A percentile compares a stretch with the other conserved stretches of the same genome.
phyloP scores from a whole-genome alignment of 768 basidiomycete genomes.

The Suillus clintonianus region DNA sequence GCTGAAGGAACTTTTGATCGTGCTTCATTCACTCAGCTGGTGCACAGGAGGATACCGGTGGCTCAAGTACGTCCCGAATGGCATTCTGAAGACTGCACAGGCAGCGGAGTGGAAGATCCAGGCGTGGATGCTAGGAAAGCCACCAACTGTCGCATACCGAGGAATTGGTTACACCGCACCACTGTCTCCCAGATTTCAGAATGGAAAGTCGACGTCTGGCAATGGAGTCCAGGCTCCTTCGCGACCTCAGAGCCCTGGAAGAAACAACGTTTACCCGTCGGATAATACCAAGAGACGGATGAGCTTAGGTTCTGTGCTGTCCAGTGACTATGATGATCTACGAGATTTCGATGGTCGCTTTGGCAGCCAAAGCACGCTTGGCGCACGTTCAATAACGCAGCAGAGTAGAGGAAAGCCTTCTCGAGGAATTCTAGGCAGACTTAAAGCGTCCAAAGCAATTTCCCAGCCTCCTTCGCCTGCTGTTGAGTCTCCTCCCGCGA shows the following conservation, averaged over 20 bases:
- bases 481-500: slow-evolving; percentile 38
- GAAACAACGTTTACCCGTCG: slow-evolving; percentile 26
- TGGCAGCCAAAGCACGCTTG: slow-evolving; percentile 76
- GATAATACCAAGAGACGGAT: slow-evolving; percentile 55
- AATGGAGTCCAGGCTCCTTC: slow-evolving; percentile 17
- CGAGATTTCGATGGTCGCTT: slow-evolving; percentile 87
- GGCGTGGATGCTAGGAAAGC: slow-evolving; percentile 97
- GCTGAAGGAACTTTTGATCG: slow-evolving; percentile 1
- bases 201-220: slow-evolving; percentile 21
- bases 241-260: slow-evolving; percentile 20
- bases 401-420: slow-evolving; percentile 60
- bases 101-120: slow-evolving; percentile 97
- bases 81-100: slow-evolving; percentile 91
- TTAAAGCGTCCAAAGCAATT: slow-evolving; percentile 48
- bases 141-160: slow-evolving; percentile 79
- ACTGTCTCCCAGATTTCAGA: slow-evolving; percentile 33
- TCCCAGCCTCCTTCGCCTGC: slow-evolving; percentile 47
- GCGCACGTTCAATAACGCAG: slow-evolving; percentile 41
- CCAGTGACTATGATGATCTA: slow-evolving; percentile 88
- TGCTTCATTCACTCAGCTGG: slow-evolving; percentile 15
- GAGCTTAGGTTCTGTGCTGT: slow-evolving; percentile 69
- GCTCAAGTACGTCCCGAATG: slow-evolving; percentile 95
- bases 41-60: slow-evolving; percentile 82
- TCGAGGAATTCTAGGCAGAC: slow-evolving; percentile 62
- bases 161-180: slow-evolving; percentile 81